Evolutionary conservation across 345 rosid genomes (phyloP).

Genomic region (Populus nigra): DNA sequence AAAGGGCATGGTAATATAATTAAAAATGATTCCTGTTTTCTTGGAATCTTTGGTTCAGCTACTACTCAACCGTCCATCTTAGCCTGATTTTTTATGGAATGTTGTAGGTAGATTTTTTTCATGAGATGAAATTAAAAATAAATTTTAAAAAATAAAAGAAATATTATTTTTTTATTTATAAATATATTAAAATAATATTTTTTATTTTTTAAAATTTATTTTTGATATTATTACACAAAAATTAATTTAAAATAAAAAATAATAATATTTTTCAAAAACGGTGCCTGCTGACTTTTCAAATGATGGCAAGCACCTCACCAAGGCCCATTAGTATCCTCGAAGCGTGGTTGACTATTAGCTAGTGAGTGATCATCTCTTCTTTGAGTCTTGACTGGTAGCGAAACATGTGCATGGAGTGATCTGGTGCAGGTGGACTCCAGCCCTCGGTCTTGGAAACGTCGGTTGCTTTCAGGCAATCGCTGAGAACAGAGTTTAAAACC

Average conservation of each 20-base stretch:
- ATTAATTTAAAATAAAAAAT: too few species aligned
- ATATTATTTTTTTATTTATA: too few species aligned
- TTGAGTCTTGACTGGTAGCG: not conserved
- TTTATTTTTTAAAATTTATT: too few species aligned
- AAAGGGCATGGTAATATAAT: too few species aligned
- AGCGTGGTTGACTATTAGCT: not conserved
- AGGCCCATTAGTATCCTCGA: not conserved
- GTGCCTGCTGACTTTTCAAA: not conserved
- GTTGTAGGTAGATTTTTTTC: not conserved
- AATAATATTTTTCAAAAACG: too few species aligned
- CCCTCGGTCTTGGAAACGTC: not conserved
- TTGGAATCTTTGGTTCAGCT: not conserved
- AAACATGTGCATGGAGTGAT: not conserved
- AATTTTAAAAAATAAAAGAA: too few species aligned
- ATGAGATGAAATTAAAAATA: too few species aligned
- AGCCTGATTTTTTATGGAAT: not conserved
- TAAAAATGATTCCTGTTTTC: not conserved
- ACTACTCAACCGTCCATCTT: not conserved
- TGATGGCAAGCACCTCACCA: not conserved
- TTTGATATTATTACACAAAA: too few species aligned
- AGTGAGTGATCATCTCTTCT: not conserved
- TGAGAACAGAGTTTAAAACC: not conserved
- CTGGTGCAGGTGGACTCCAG: not conserved
- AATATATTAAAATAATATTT: too few species aligned
- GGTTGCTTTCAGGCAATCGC: not conserved